Conservation (phyloP, 176 grass and related monocot genomes). For the Alloteropsis semialata region DNA sequence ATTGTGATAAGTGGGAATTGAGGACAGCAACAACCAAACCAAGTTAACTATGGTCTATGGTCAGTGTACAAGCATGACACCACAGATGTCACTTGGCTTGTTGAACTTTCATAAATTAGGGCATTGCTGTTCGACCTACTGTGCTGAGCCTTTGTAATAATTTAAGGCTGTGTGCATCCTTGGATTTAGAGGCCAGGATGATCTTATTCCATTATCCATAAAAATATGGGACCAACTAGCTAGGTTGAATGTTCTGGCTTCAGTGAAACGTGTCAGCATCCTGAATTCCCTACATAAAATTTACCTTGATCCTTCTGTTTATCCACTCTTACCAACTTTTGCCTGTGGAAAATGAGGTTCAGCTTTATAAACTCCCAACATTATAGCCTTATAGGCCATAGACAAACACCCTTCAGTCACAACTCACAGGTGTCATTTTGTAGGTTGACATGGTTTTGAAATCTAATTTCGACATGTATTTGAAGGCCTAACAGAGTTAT, state of each 20-base stretch:
- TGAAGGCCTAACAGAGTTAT: neutral
- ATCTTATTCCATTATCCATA: neutral
- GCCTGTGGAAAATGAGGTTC: neutral
- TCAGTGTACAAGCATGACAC: no score
- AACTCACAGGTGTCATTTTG: neutral
- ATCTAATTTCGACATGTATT: neutral
- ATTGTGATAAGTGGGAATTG: no score
- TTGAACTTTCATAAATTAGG: no score
- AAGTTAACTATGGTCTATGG: no score
- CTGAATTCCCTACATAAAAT: no score
- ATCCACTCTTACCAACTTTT: neutral
- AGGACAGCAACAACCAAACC: no score
- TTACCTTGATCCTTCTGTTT: neutral
- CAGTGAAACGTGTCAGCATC: no score
- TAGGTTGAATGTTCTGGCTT: neutral
- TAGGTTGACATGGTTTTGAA: neutral
- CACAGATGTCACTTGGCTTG: no score
- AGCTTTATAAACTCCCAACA: slow-evolving; percentile 1
- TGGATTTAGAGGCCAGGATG: neutral
- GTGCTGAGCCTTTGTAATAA: neutral
- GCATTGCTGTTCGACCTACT: neutral
- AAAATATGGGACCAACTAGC: neutral
- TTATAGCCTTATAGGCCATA: neutral
- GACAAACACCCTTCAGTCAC: neutral
- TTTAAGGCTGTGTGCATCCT: neutral